Evolutionary conservation across 768 basidiomycete genomes (phyloP).

Genomic region (Hemileccinum impolitum): DNA sequence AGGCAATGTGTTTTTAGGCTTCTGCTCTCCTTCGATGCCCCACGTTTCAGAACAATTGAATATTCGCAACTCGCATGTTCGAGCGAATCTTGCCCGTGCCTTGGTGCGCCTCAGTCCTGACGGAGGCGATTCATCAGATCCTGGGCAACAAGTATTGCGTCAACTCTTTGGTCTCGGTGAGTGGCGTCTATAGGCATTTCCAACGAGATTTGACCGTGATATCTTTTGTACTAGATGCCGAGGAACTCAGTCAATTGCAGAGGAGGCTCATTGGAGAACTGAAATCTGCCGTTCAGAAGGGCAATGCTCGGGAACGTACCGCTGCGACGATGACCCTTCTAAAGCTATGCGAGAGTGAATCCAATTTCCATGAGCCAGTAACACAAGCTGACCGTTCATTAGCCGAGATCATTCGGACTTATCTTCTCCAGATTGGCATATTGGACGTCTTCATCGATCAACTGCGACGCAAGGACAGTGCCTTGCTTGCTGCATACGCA

Average conservation of each 20-base stretch:
- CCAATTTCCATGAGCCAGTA: background rate
- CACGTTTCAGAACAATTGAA: slow-evolving; percentile 6
- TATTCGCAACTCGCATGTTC: slow-evolving; percentile 4
- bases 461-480: slow-evolving; percentile 11
- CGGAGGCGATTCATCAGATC: background rate
- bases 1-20: background rate
- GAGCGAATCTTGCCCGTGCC: slow-evolving; percentile 17
- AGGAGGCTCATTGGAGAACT: slow-evolving; percentile 12
- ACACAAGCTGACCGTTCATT: background rate
- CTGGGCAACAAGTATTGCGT: slow-evolving; percentile 3
- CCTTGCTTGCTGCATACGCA: slow-evolving; percentile 23
- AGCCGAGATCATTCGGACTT: slow-evolving; percentile 7
- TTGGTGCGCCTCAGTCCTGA: slow-evolving; percentile 8
- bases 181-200: background rate
- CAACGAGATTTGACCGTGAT: background rate
- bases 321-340: slow-evolving; percentile 22
- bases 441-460: slow-evolving; percentile 14
- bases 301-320: slow-evolving; percentile 17
- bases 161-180: slow-evolving; percentile 19
- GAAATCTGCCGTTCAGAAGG: background rate
- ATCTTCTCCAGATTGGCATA: slow-evolving; percentile 9
- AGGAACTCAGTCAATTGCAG: slow-evolving; percentile 1
- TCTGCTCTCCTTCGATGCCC: background rate
- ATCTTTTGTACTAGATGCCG: slow-evolving; percentile 2
- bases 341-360: slow-evolving; percentile 20